Base-by-base conservation (phyloP, 2,329 filamentous ascomycete genomes). In the Leptographium procerum region DNA sequence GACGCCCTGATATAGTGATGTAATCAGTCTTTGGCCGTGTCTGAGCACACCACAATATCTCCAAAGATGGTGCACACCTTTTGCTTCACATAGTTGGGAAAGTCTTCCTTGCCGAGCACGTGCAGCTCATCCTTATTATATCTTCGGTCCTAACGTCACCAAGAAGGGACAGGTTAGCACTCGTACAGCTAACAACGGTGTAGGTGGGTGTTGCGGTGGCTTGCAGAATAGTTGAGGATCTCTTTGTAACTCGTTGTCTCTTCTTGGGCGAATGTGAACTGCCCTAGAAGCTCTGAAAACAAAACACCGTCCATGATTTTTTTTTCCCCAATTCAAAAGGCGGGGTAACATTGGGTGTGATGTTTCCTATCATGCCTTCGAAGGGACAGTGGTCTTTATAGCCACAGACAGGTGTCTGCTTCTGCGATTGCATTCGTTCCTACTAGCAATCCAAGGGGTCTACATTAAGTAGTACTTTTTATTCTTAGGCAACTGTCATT, bases 191-290 rank as follows among this genome's bases (percentile, higher is more conserved):
- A 33, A 33, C 31, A 33, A 33, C 6, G 31, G 31, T 33, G 31
- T 33, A n/a, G 31, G 31, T 10, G 31, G 10, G 31, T 33, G 6
- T 10, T 5, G 14, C 16, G 2, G 40, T 8, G 22, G 52, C 60
- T 11, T 55, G 64, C 64, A 53, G 60, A 58, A 50, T 65, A 66
- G 22, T 64, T 64, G 26, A 66, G 47, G n/a, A 66, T 63, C 56
- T 66, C 61, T 26, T 65, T 36, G 51, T 61, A 66, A 11, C 52
- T 54, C 7, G 57, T 62, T 11, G 28, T 50, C 26, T 29, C 26
- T 13, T 50, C 47, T n/a, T 43, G 16, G 40, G n/a, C 16, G 19
- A 19, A 8, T 19, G 19, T 19, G 10, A n/a, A 43, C 19, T n/a
- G 16, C 10, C 8, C 19, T 8, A 43, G 40, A 43, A 43, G 40